Evolutionary conservation across 1,139 yeast genomes (phyloP), one percentile per base, ranked within the genome.

Genomic region (Sugiyamaella xylanicola): DNA sequence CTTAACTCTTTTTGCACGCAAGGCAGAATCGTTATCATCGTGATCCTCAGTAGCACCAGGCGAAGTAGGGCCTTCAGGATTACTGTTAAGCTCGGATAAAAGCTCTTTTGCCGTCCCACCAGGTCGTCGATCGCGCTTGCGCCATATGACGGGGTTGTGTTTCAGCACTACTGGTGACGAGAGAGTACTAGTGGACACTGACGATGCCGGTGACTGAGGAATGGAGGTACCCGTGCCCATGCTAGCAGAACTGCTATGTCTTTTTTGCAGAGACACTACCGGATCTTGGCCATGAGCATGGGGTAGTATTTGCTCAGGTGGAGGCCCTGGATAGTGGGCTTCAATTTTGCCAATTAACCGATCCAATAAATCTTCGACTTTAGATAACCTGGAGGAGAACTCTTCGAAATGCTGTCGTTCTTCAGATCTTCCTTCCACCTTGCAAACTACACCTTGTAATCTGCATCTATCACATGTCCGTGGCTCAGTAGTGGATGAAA

Each of bases 381-480:
- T 43, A 32, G 45, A 51, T 43, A 63, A 52, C 25, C 63, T 54
- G n/a, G 59, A 57, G 52, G 51, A 32, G 56, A 59, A 36, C 47
- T 61, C 63, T 50, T 55, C 56, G 16, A 55, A 50, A 37, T 55
- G 53, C 51, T 59, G 53, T 45, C 56, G 56, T 9, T 62, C 64
- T 40, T 60, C 60, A 25, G 58, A 58, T 29, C 59, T 53, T 16
- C 58, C 56, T 54, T 62, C 64, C 27, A 63, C 57, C 42, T 54
- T 53, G 45, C 67, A 63, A 39, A 56, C 65, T 19, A 54, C 41
- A 29, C 61, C 63, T 9, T 56, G 45, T 44, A 51, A 54, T 9
- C 59, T 45, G 51, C 67, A 63, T n/a, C 66, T 53, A 45, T 63
- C 67, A 48, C 67, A 63, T 13, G 46, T 54, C 17, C 57, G 57